These are phyloP conservation scores for Calonectria pseudoreteaudii DNA, from an alignment of 2,329 filamentous ascomycete species.

Conservation along the genomic window DNA sequence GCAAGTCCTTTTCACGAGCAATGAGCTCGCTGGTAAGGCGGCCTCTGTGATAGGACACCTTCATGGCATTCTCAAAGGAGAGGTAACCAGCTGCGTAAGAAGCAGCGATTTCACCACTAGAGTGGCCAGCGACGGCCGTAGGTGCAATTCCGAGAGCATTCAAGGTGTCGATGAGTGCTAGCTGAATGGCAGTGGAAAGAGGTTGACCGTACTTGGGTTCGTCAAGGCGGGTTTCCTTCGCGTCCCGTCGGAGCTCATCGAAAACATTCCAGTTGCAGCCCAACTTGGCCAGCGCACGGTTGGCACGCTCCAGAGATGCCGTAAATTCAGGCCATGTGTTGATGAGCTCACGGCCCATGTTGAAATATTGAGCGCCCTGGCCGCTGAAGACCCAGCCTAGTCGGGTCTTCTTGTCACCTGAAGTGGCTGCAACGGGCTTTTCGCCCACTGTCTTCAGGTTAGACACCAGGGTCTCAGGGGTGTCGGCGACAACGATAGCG, in stretches of 20 bases:
- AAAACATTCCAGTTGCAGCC: constrained; percentile 24
- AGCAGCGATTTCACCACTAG: constrained; percentile 54
- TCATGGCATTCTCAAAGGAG: constrained; percentile 45
- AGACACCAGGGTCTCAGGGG: constrained; percentile 25
- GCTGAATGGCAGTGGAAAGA: constrained; percentile 55
- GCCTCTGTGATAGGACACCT: constrained; percentile 43
- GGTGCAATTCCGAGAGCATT: constrained; percentile 43
- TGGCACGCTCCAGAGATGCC: constrained; percentile 23
- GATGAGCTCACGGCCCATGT: constrained; percentile 49
- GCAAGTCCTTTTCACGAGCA: constrained; percentile 11
- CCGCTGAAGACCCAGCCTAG: constrained; percentile 50
- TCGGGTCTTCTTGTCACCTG: constrained; percentile 16
- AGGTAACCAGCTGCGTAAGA: constrained; percentile 45
- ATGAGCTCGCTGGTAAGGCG: constrained; percentile 22
- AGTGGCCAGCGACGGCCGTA: constrained; percentile 50
- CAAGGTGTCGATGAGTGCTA: constrained; percentile 52
- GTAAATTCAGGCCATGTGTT: constrained; percentile 31
- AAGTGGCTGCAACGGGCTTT: constrained; percentile 19
- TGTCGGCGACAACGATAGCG: constrained; percentile 28
- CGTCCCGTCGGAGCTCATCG: constrained; percentile 30
- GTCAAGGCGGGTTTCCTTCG: constrained; percentile 30
- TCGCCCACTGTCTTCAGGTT: constrained; percentile 20
- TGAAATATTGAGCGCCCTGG: constrained; percentile 51
- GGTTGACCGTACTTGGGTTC: constrained; percentile 49
- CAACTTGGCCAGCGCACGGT: neutral